These are phyloP conservation scores for Heritiera fomes DNA, from an alignment of 345 rosid genomes.

Conservation along the genomic window DNA sequence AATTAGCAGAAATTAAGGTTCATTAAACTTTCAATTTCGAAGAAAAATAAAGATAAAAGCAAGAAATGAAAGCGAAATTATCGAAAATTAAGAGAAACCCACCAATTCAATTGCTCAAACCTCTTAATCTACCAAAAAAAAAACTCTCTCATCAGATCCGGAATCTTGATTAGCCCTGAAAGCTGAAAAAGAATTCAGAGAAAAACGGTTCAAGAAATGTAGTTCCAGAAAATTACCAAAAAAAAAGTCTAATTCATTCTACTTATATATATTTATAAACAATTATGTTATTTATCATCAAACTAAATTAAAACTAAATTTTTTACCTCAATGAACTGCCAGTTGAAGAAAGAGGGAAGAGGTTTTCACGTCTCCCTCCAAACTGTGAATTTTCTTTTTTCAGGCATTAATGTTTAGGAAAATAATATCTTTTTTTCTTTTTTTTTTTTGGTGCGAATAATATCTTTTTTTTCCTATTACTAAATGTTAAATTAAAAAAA, in stretches of 20 bases:
- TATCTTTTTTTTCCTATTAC: neutral
- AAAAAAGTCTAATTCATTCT: neutral
- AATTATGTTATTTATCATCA: neutral
- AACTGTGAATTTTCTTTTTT: neutral
- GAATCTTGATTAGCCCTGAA: slow-evolving; percentile 5
- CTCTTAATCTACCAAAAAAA: neutral
- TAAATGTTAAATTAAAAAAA: neutral
- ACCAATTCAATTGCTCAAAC: neutral
- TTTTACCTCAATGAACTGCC: neutral
- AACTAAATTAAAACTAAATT: neutral
- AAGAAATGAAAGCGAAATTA: slow-evolving; percentile 1
- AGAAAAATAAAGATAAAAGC: neutral
- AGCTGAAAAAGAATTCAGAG: neutral
- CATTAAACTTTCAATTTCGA: neutral
- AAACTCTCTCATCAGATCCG: slow-evolving; percentile 7
- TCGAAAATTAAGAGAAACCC: slow-evolving; percentile 1
- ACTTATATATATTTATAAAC: neutral
- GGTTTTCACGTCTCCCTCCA: slow-evolving; percentile 14
- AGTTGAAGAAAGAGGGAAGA: slow-evolving; percentile 1
- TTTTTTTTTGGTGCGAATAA: no score
- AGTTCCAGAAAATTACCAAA: neutral
- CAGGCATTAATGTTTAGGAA: neutral
- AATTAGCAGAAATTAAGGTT: neutral
- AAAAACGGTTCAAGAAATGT: slow-evolving; percentile 1
- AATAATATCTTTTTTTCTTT: neutral